phyloP scores from a whole-genome alignment of 345 rosid species.

The Limnanthes douglasii region DNA sequence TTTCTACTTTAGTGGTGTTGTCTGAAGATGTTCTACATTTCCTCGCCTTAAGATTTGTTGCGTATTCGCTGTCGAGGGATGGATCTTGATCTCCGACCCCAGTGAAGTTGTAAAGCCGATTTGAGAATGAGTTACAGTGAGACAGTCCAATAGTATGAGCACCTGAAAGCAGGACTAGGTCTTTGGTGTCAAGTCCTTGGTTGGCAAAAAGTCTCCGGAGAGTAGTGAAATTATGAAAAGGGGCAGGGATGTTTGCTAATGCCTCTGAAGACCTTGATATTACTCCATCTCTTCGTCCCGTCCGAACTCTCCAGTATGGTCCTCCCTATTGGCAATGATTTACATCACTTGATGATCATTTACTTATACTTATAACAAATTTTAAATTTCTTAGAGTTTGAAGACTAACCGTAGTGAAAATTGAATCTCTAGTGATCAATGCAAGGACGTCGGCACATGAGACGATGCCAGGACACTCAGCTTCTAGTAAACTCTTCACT shows the following conservation, averaged over 20 bases:
- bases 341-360: not conserved
- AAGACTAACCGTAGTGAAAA: conserved; percentile 39
- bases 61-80: conserved; percentile 49
- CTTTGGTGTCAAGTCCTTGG: conserved; percentile 53
- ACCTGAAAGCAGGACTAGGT: conserved; percentile 57
- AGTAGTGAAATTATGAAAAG: conserved; percentile 37
- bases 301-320: conserved; percentile 77
- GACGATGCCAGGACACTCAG: conserved; percentile 47
- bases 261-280: conserved; percentile 52
- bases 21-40: conserved; percentile 38
- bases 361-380: not conserved
- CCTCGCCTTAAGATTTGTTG: conserved; percentile 36
- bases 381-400: not conserved
- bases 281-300: conserved; percentile 66
- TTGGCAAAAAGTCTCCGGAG: conserved; percentile 30
- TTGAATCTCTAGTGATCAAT: conserved; percentile 45
- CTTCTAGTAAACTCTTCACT: conserved; percentile 36
- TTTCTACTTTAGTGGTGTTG: conserved; percentile 43
- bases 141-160: conserved; percentile 66
- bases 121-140: conserved; percentile 46
- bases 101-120: conserved; percentile 52
- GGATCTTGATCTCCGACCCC: conserved; percentile 55
- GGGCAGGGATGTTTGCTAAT: conserved; percentile 35
- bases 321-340: conserved; percentile 33
- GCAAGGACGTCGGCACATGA: conserved; percentile 58